Evolutionary conservation across 305 asterid genomes (phyloP).

Genomic region (Euphrasia arctica): DNA sequence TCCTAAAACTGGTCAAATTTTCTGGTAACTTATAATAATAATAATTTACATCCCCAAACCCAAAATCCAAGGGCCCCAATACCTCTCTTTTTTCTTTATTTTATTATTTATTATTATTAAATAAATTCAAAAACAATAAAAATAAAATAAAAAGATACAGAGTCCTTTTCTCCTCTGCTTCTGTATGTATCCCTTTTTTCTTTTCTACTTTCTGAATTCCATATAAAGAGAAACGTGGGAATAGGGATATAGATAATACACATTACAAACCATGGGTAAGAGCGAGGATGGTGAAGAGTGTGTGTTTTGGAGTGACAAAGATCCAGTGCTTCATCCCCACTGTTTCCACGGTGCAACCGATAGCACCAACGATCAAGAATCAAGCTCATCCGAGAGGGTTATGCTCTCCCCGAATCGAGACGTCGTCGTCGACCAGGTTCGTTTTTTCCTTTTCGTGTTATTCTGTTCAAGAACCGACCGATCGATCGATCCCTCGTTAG

Average conservation of each 20-base stretch:
- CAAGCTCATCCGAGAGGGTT: slow-evolving; percentile 13
- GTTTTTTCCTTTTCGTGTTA: neutral
- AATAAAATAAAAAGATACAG: neutral
- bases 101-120: neutral
- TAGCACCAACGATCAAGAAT: slow-evolving; percentile 5
- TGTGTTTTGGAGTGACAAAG: slow-evolving; percentile 21
- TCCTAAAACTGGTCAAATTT: slow-evolving; percentile 7
- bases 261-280: slow-evolving; percentile 17
- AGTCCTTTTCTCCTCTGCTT: slow-evolving; percentile 15
- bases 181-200: neutral
- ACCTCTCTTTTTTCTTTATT: neutral
- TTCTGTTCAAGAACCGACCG: neutral
- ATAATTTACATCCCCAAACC: neutral
- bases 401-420: slow-evolving; percentile 17
- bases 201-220: too few relatives aligned
- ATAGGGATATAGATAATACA: neutral
- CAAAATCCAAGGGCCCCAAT: neutral
- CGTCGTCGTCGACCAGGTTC: slow-evolving; percentile 19
- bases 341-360: neutral
- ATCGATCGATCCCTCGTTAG: too few relatives aligned
- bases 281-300: slow-evolving; percentile 12
- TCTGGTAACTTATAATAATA: slow-evolving; percentile 1
- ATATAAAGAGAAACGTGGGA: neutral
- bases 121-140: too few relatives aligned
- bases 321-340: neutral